These are phyloP conservation scores for Trametes maxima DNA, from an alignment of 768 basidiomycete genomes.

Conservation along the genomic window DNA sequence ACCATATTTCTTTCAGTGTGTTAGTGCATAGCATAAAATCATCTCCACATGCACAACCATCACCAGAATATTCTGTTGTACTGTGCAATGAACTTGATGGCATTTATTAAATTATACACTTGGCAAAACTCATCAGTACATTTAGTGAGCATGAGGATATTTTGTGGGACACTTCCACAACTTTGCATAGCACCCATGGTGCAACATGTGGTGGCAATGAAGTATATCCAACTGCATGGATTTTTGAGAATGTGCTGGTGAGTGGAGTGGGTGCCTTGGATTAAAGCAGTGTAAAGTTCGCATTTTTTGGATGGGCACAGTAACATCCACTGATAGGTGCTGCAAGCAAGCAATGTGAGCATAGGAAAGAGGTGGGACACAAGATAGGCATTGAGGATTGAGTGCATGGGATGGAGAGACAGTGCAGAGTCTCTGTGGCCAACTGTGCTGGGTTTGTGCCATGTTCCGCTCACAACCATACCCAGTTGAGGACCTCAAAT, in stretches of 20 bases:
- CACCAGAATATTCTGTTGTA: neutral
- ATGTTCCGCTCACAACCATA: neutral
- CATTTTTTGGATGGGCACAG: neutral
- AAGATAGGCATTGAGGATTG: neutral
- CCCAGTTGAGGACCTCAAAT: neutral
- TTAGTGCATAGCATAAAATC: slow-evolving; percentile 11
- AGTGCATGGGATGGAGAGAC: neutral
- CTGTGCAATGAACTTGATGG: neutral
- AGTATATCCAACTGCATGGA: too few species aligned
- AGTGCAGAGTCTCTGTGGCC: neutral
- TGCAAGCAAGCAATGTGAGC: neutral
- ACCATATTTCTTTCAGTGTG: slow-evolving; percentile 16
- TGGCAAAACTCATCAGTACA: too few species aligned
- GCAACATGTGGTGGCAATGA: too few species aligned
- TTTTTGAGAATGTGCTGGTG: neutral
- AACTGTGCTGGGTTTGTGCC: neutral
- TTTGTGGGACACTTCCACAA: too few species aligned
- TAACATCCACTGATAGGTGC: neutral
- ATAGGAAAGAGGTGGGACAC: neutral
- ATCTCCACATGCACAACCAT: neutral
- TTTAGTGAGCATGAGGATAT: too few species aligned
- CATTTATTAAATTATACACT: too few species aligned
- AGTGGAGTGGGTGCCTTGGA: slow-evolving; percentile 8
- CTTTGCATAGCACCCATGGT: too few species aligned
- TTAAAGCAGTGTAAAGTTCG: slow-evolving; percentile 1